phyloP scores from a whole-genome alignment of 1,284 basidiomycete genomes.

The Ustilago loliicola region DNA sequence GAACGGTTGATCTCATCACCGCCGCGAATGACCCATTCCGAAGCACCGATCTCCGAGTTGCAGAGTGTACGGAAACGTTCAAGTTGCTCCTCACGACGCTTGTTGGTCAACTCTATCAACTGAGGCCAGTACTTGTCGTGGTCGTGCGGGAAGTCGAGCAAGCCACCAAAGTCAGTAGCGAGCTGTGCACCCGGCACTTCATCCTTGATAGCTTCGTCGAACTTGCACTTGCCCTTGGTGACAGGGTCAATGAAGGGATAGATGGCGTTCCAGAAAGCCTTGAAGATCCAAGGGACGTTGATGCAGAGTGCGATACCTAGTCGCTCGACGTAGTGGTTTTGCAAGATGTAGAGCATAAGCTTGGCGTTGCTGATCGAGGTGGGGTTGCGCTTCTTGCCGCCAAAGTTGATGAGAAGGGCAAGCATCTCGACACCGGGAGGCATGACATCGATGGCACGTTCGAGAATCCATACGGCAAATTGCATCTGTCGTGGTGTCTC shows the following conservation, averaged over 20 bases:
- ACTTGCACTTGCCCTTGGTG: constrained; percentile 70
- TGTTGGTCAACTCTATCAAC: constrained; percentile 76
- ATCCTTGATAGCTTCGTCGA: constrained; percentile 63
- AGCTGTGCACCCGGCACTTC: constrained; percentile 62
- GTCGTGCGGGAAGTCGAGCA: constrained; percentile 74
- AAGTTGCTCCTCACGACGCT: constrained; percentile 74
- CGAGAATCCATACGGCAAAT: constrained; percentile 72
- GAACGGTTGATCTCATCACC: constrained; percentile 53
- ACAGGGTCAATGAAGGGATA: constrained; percentile 71
- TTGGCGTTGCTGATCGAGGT: constrained; percentile 61
- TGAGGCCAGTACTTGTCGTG: constrained; percentile 82
- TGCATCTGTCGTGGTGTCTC: constrained; percentile 70
- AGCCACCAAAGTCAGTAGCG: constrained; percentile 59
- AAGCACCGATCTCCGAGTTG: constrained; percentile 64
- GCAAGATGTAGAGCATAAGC: constrained; percentile 70
- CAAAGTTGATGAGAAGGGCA: constrained; percentile 65
- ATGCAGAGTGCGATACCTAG: constrained; percentile 71
- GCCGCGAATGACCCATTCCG: constrained; percentile 70
- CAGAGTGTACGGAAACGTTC: constrained; percentile 73
- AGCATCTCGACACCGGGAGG: constrained; percentile 70
- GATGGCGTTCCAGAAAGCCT: constrained; percentile 65
- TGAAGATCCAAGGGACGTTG: constrained; percentile 65
- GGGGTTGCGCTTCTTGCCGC: constrained; percentile 60
- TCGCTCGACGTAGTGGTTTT: constrained; percentile 69
- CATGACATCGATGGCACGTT: constrained; percentile 70